Evolutionary conservation across 192 early-diverging fungal genomes (phyloP), one percentile per base, ranked within the genome.

Genomic region (Haplosporangium gracile): DNA sequence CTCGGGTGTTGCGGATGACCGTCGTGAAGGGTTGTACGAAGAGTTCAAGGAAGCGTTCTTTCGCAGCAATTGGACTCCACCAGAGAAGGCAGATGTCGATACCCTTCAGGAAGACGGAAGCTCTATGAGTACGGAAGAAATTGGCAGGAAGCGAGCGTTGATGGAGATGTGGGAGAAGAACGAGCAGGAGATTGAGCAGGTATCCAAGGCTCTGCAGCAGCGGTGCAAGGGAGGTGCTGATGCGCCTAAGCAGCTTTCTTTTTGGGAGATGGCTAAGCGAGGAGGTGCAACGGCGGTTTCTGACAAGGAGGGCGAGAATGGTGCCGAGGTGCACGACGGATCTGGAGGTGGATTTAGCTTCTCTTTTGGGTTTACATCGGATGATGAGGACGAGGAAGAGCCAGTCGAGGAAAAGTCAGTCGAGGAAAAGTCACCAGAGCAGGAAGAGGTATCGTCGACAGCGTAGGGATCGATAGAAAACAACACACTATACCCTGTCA

Each of bases 31-130:
- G 5, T 68, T 91, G 42, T 93, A 90, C 72, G 89, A 93, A 38
- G 76, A 80, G 36, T 93, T 93, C 69, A 83, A 68, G 26, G 89
- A 89, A 51, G 88, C 79, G 1, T 81, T 91, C 42, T 86, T 81
- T 45, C 81, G 77, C 26, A 86, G 75, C 68, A 86, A 80, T 40
- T 74, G 75, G 79, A 74, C 53, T 0, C 77, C 74, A 42, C 53
- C 47, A 11, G 60, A 75, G 47, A 26, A 53, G 2, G 29, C 16
- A 29, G 60, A 42, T 1, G 20, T 40, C 7, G 70, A n/a, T 26
- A 45, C 40, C 18, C 22, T 42, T 11, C 55, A 78, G 16, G 38
- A 55, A 11, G 13, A 60, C 38, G 29, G 3, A 2, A 15, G 1
- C 29, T 26, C 8, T 2, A 38, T 81, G 45, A 63, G 57, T 36